phyloP scores from a whole-genome alignment of 2,329 filamentous ascomycete species.

The Penicillium hordei region DNA sequence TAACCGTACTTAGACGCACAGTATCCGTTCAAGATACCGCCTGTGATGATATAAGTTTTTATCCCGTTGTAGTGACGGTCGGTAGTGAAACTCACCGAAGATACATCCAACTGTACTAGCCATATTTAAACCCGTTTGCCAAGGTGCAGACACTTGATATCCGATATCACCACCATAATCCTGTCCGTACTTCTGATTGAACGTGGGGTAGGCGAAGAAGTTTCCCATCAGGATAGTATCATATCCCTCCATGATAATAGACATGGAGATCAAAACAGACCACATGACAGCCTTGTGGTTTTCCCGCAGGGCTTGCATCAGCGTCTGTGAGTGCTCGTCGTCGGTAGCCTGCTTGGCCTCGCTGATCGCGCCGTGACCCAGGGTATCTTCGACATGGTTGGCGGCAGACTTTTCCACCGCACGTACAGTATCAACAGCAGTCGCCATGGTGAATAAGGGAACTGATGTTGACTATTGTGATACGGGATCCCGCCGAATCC shows the following conservation, averaged over 20 bases:
- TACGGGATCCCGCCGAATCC: background rate
- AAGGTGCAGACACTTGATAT: slow-evolving; percentile 53
- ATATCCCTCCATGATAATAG: slow-evolving; percentile 56
- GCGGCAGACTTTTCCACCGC: slow-evolving; percentile 28
- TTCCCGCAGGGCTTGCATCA: slow-evolving; percentile 19
- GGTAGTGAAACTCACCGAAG: slow-evolving; percentile 17
- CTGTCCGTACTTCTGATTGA: slow-evolving; percentile 44
- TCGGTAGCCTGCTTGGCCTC: slow-evolving; percentile 25
- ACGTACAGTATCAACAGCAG: slow-evolving; percentile 13
- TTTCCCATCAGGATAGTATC: slow-evolving; percentile 53
- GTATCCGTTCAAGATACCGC: slow-evolving; percentile 33
- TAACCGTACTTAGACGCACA: slow-evolving; percentile 41
- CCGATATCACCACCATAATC: slow-evolving; percentile 12
- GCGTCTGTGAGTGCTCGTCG: slow-evolving; percentile 21
- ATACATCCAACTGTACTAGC: slow-evolving; percentile 25
- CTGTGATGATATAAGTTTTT: slow-evolving; percentile 13
- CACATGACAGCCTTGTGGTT: slow-evolving; percentile 34
- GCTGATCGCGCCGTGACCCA: slow-evolving; percentile 25
- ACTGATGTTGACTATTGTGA: background rate
- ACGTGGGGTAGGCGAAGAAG: slow-evolving; percentile 48
- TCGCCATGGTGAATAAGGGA: slow-evolving; percentile 8
- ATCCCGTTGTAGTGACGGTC: accelerated
- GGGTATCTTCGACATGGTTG: slow-evolving; percentile 28
- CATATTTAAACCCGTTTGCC: slow-evolving; percentile 61
- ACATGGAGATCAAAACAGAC: slow-evolving; percentile 45